Percentiles rank a stretch among this genome's conserved stretches.
phyloP scores from a whole-genome alignment of 2,329 filamentous ascomycete species.

The Colletotrichum scovillei region DNA sequence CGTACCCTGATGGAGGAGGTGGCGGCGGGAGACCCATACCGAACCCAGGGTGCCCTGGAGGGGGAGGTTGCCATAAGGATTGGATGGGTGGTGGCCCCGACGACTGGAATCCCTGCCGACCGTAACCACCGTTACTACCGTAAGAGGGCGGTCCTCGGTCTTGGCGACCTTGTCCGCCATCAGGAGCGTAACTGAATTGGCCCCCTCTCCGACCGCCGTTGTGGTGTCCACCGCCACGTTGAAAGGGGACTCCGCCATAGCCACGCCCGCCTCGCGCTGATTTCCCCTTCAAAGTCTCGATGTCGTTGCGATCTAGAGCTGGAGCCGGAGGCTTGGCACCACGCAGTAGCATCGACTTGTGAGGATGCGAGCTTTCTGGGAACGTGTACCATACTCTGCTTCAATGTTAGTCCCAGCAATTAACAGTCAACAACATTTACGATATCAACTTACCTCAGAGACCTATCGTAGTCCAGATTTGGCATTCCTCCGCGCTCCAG shows the following conservation, averaged over 20 bases:
- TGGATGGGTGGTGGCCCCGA: slow-evolving; percentile 5
- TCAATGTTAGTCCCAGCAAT: slow-evolving; percentile 42
- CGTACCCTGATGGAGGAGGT: slow-evolving; percentile 54
- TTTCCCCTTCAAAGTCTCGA: slow-evolving; percentile 77
- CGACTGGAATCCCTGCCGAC: slow-evolving; percentile 6
- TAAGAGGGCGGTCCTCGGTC: slow-evolving; percentile 30
- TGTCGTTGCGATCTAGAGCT: slow-evolving; percentile 79
- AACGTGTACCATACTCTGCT: slow-evolving; percentile 86
- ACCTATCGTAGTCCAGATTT: slow-evolving; percentile 85
- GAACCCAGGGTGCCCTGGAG: slow-evolving; percentile 57
- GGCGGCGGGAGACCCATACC: slow-evolving; percentile 57
- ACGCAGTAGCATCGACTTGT: slow-evolving; percentile 94
- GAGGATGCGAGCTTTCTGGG: slow-evolving; percentile 75
- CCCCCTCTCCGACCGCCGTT: slow-evolving; percentile 54
- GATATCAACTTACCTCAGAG: slow-evolving; percentile 74
- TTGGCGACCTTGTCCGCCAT: slow-evolving; percentile 36
- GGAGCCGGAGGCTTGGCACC: slow-evolving; percentile 80
- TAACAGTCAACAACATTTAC: neutral
- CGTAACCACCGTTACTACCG: slow-evolving; percentile 34
- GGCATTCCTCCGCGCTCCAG: slow-evolving; percentile 79
- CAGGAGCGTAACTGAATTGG: slow-evolving; percentile 64
- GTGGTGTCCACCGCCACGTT: slow-evolving; percentile 50
- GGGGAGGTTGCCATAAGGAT: slow-evolving; percentile 55
- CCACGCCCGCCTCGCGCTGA: slow-evolving; percentile 74
- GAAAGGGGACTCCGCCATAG: slow-evolving; percentile 75